Conservation (phyloP, 169 alveolate genomes). For the Cyclospora cayetanensis region DNA sequence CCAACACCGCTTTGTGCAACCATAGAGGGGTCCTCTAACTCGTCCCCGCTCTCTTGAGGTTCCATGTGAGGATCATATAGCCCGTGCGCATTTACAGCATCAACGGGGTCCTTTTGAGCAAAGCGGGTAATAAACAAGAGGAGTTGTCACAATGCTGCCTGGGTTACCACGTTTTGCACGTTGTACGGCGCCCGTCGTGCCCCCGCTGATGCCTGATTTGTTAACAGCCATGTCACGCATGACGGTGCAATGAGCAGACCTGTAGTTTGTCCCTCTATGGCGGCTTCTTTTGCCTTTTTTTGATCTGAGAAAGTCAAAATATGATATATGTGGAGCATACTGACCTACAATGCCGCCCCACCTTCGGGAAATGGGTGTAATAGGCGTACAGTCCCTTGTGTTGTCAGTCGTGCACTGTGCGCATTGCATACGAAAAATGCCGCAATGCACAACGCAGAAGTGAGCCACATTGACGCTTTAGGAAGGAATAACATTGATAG, state of each 20-base stretch:
- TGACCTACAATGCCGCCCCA: not conserved
- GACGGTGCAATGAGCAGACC: slow-evolving; percentile 21
- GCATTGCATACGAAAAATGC: not conserved
- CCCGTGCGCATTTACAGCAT: not conserved
- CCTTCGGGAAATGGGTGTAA: slow-evolving; percentile 37
- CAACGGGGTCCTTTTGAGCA: slow-evolving; percentile 34
- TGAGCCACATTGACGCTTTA: not conserved
- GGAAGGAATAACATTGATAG: no score
- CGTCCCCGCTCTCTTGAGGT: slow-evolving; percentile 24
- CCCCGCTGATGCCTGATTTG: not conserved
- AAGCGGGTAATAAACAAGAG: not conserved
- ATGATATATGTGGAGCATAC: no score
- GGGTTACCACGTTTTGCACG: not conserved
- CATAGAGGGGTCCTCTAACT: slow-evolving; percentile 48
- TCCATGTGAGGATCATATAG: slow-evolving; percentile 36
- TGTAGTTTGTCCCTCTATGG: not conserved
- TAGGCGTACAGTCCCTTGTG: not conserved
- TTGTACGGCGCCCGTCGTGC: slow-evolving; percentile 31
- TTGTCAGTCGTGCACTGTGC: not conserved
- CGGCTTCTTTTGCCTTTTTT: slow-evolving; percentile 20
- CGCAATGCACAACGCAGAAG: not conserved
- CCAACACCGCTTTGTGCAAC: slow-evolving; percentile 26
- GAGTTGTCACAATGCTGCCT: no score
- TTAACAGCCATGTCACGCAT: not conserved
- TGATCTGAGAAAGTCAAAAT: not conserved